Percentiles rank a stretch among this genome's conserved stretches.
Conservation (phyloP, 495 filamentous ascomycete species). For the Jackrogersella multiformis region DNA sequence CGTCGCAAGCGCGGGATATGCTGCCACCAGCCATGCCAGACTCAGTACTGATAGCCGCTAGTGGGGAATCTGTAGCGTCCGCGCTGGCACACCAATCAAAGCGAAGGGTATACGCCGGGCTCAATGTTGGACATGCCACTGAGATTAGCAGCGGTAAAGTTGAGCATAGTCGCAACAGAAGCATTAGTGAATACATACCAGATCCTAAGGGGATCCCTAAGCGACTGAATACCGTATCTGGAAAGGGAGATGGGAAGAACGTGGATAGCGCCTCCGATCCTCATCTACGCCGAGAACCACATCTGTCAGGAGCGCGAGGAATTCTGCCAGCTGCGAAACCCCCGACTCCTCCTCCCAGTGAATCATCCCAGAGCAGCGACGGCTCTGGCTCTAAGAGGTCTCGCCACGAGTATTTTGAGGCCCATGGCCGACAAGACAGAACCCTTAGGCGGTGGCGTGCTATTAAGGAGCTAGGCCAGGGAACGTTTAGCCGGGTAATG, state of each 20-base stretch:
- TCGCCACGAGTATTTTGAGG: constrained; percentile 68
- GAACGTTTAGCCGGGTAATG: constrained; percentile 94
- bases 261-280: constrained; percentile 51
- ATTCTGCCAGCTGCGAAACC: constrained; percentile 68
- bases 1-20: constrained; percentile 49
- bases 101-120: constrained; percentile 61
- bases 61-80: constrained; percentile 61
- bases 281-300: constrained; percentile 79
- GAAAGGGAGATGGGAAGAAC: constrained; percentile 58
- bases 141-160: constrained; percentile 48
- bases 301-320: constrained; percentile 80
- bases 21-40: constrained; percentile 52
- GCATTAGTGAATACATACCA: constrained; percentile 86
- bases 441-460: constrained; percentile 75
- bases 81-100: constrained; percentile 60
- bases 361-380: constrained; percentile 61
- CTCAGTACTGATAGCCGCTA: constrained; percentile 55
- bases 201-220: constrained; percentile 71
- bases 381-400: constrained; percentile 52
- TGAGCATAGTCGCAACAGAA: constrained; percentile 72
- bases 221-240: constrained; percentile 74
- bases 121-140: constrained; percentile 44
- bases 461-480: constrained; percentile 83
- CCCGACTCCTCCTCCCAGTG: constrained; percentile 77
- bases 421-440: constrained; percentile 63